Evolutionary conservation across 2,329 filamentous ascomycete genomes (phyloP).

Genomic region (Paracorniculantispora psalliotae): DNA sequence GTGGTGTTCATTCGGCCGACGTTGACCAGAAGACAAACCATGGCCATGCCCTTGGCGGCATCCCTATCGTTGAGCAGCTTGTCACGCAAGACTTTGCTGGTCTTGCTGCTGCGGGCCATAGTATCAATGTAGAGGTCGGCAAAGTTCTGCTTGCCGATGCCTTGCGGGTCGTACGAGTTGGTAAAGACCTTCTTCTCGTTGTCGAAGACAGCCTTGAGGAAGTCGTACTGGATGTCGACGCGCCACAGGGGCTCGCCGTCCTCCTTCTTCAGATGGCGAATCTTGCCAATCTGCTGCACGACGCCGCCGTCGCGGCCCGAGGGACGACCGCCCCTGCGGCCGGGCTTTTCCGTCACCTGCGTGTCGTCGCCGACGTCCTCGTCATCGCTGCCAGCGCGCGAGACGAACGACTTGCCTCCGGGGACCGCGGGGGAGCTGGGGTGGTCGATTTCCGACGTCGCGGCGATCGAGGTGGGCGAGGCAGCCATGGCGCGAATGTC

Average conservation of each 20-base stretch:
- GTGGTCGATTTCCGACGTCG: constrained; percentile 41
- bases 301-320: constrained; percentile 32
- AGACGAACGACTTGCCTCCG: constrained; percentile 43
- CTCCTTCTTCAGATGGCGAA: constrained; percentile 81
- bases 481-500: constrained; percentile 29
- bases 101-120: constrained; percentile 98
- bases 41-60: constrained; percentile 95
- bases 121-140: constrained; percentile 97
- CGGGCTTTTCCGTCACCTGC: constrained; percentile 37
- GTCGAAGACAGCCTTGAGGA: constrained; percentile 74
- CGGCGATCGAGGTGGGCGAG: constrained; percentile 36
- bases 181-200: constrained; percentile 74
- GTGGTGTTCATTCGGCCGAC: constrained; percentile 99
- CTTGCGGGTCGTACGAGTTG: constrained; percentile 71
- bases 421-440: constrained; percentile 40
- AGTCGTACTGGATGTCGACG: constrained; percentile 84
- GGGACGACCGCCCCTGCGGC: constrained; percentile 29
- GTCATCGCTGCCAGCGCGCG: constrained; percentile 41
- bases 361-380: constrained; percentile 39
- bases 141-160: constrained; percentile 66
- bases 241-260: constrained; percentile 84
- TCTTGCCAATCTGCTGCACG: constrained; percentile 56
- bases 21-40: constrained; percentile 97
- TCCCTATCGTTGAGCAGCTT: constrained; percentile 89
- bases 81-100: constrained; percentile 95